phyloP scores from a whole-genome alignment of 164 flowering plant species.

The Dillenia suffruticosa region DNA sequence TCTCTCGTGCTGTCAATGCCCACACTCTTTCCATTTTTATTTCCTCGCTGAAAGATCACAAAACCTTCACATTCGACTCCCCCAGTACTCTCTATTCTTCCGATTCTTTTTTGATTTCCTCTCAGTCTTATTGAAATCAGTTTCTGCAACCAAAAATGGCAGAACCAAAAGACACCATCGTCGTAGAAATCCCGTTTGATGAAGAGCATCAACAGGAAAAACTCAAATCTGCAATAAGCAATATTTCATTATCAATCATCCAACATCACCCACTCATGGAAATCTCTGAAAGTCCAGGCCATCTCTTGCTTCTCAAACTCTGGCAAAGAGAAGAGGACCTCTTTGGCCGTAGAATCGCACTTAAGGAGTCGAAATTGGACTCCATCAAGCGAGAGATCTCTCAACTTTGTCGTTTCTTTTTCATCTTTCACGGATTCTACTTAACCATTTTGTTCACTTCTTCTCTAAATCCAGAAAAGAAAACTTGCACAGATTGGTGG shows the following conservation, averaged over 20 bases:
- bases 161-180: conserved; percentile 44
- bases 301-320: conserved; percentile 83
- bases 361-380: conserved; percentile 56
- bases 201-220: conserved; percentile 39
- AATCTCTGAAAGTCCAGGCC: conserved; percentile 86
- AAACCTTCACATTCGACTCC: no score
- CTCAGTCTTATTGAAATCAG: no score
- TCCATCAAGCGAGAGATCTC: conserved; percentile 49
- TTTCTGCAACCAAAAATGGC: conserved; percentile 34
- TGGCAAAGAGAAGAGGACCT: conserved; percentile 86
- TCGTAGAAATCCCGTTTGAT: conserved; percentile 73
- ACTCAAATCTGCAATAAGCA: conserved; percentile 7
- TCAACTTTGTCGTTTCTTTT: conserved; percentile 67
- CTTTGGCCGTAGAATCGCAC: conserved; percentile 36
- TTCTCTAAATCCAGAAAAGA: conserved; percentile 16
- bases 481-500: conserved; percentile 65
- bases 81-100: no score
- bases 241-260: conserved; percentile 28
- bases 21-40: no score
- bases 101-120: no score
- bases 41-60: no score
- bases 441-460: conserved; percentile 58
- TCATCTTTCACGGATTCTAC: conserved; percentile 61
- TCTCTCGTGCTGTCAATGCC: no score
- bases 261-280: conserved; percentile 85